Base-by-base conservation (phyloP, 2,329 filamentous ascomycete species). In the Knoxdaviesia proteae region DNA sequence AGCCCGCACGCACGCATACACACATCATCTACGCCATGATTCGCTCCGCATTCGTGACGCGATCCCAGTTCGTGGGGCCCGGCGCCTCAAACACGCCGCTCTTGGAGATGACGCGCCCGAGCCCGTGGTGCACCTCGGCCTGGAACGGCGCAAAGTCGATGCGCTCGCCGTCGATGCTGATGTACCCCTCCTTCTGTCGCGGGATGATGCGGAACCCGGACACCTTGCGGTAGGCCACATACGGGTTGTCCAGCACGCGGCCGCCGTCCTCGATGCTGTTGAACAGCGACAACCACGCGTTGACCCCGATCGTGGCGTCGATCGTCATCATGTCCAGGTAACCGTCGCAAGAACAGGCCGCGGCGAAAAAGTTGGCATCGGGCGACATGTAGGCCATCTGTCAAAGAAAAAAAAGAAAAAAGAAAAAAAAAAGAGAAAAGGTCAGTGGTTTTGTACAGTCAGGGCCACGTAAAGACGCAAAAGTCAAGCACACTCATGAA, bases 141-240 rank as follows among this genome's bases (percentile, higher is more conserved):
- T 98, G 90, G 55, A 94, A 92, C 0, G 84, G 80, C 51, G 79
- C 79, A 56, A 93, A 96, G 0, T 84, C 81, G 3, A 93, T 68
- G 43, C 72, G 70, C 61, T 98, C 90, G 35, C 90, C 90, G 54
- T 96, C 90, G 49, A 98, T 84, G 56, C 84, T 92, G 56, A 98
- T 92, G 56, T 82, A 90, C 2, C 88, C 88, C 47, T 77, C 69
- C 36, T 71, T 63, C 51, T 77, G 69, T 42, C 73, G 75, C 0
- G 90, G 90, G 4, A 78, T 77, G 48, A 98, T 78, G 37, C 90
- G 72, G 56, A 90, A 94, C 0, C 80, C 90, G n/a, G 71, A 69
- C 4, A 94, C 70, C 58, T 98, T 98, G 51, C 77, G 73, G 58
- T 94, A 88, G 32, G 69, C 68, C 8, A 94, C 80, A 36, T 81